A percentile compares a stretch with the other conserved stretches of the same genome.
Conservation (phyloP, 441 rosid species). For the Metrosideros polymorpha region DNA sequence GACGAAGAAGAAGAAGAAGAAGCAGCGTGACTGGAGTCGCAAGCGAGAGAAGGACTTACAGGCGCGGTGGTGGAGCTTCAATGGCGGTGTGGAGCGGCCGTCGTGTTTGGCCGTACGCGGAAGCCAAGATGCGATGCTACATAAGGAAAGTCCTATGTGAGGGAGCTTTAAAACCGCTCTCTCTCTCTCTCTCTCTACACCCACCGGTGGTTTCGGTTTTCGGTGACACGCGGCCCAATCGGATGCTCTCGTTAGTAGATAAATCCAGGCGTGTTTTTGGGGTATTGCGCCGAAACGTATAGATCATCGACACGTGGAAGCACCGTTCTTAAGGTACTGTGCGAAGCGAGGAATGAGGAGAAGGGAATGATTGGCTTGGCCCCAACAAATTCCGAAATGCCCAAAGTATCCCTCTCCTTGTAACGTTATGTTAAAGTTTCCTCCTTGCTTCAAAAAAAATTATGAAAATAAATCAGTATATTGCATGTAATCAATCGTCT, state of each 20-base stretch:
- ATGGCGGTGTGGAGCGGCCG: neutral
- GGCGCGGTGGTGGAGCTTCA: neutral
- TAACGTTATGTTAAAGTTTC: neutral
- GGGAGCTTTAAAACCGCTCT: neutral
- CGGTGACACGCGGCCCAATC: neutral
- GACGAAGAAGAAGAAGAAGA: neutral
- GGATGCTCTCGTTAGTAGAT: neutral
- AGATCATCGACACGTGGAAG: neutral
- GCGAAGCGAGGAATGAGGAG: neutral
- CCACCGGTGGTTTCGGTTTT: neutral
- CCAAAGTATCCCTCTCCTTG: neutral
- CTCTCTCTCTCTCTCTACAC: neutral
- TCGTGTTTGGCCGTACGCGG: neutral
- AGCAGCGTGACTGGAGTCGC: neutral
- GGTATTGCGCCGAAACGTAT: neutral
- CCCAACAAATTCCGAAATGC: neutral
- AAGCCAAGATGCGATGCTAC: neutral
- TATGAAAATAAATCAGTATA: neutral
- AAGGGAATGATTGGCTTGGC: neutral
- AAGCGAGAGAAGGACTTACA: neutral
- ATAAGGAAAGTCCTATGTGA: conserved; percentile 2
- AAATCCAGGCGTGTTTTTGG: neutral
- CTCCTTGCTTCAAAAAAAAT: neutral
- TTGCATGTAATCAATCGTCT: neutral
- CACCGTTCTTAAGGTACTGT: neutral